These are phyloP conservation scores for Lojkania enalia DNA, from an alignment of 2,329 filamentous ascomycete species.

Conservation along the genomic window DNA sequence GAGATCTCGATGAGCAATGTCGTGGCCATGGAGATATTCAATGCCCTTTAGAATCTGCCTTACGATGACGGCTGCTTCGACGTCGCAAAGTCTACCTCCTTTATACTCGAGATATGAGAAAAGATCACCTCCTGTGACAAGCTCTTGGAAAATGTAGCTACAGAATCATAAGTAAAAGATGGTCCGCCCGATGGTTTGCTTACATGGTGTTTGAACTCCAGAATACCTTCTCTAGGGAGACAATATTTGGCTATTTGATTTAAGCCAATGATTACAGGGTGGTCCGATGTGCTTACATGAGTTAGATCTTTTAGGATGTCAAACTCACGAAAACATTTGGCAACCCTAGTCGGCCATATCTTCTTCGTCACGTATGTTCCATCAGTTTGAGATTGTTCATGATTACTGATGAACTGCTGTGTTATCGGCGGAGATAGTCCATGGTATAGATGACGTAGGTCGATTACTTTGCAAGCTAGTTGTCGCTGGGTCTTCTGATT, in stretches of 20 bases:
- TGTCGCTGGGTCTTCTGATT: slow-evolving; percentile 60
- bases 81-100: slow-evolving; percentile 51
- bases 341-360: slow-evolving; percentile 28
- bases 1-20: slow-evolving; percentile 64
- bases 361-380: slow-evolving; percentile 7
- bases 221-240: slow-evolving; percentile 60
- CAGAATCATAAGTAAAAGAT: not conserved
- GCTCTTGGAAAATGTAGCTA: slow-evolving; percentile 64
- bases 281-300: slow-evolving; percentile 49
- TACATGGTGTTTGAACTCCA: slow-evolving; percentile 56
- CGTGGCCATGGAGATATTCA: slow-evolving; percentile 59
- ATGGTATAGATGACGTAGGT: slow-evolving; percentile 48
- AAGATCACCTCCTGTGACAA: slow-evolving; percentile 63
- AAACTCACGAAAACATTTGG: slow-evolving; percentile 47
- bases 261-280: slow-evolving; percentile 3
- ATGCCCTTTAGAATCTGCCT: slow-evolving; percentile 61
- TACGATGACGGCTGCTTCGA: slow-evolving; percentile 58
- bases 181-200: slow-evolving; percentile 14
- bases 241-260: slow-evolving; percentile 58
- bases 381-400: no score
- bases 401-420: no score
- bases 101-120: slow-evolving; percentile 61
- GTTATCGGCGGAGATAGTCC: no score
- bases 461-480: slow-evolving; percentile 69
- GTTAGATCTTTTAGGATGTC: slow-evolving; percentile 56